Evolutionary conservation across 768 basidiomycete species (phyloP), one percentile per base, ranked within the genome.

Genomic region (Tulasnella sp.): DNA sequence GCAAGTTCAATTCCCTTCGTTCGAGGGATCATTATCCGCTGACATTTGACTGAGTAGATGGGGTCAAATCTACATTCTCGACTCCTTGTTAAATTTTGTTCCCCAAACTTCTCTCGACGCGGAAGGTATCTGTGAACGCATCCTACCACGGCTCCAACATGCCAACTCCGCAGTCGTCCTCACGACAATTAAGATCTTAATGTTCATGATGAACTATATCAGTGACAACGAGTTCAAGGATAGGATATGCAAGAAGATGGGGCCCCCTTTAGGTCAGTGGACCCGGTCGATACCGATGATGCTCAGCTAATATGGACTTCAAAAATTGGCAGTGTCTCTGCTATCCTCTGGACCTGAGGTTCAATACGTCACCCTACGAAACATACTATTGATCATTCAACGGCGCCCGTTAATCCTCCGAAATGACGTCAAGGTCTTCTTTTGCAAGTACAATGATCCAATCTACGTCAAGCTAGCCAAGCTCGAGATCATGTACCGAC

Each of bases 151-250:
- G 79, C 85, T 99, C 36, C 94, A 97, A 81, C 97, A 99, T 82
- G 95, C 96, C n/a, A 99, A 99, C 82, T 96, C 95, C 36, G 97
- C 97, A 2, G 97, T 99, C n/a, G 96, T 99, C 14, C 86, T 99
- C 74, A 98, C 97, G n/a, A 93, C 96, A 17, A 93, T 99, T 87
- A 99, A 99, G 84, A 91, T 93, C 74, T 86, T 98, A 34, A 85
- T 99, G 25, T 99, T 97, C 81, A 85, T 99, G 77, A 99, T 99
- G 97, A 99, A 99, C 83, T 99, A 99, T 83, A 99, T 99, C 93
- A 92, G 94, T 78, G 91, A 93, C 82, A 89, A 93, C 76, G 88
- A 86, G 54, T 84, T 94, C 69, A 92, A 97, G 69, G 93, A 97
- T 77, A 88, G 91, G 79, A 91, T 97, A 79, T 97, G 97, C 84